A percentile compares a stretch with the other conserved stretches of the same genome.
Evolutionary conservation across 768 basidiomycete species (phyloP).

Genomic region (Psilocybe subaeruginosa): DNA sequence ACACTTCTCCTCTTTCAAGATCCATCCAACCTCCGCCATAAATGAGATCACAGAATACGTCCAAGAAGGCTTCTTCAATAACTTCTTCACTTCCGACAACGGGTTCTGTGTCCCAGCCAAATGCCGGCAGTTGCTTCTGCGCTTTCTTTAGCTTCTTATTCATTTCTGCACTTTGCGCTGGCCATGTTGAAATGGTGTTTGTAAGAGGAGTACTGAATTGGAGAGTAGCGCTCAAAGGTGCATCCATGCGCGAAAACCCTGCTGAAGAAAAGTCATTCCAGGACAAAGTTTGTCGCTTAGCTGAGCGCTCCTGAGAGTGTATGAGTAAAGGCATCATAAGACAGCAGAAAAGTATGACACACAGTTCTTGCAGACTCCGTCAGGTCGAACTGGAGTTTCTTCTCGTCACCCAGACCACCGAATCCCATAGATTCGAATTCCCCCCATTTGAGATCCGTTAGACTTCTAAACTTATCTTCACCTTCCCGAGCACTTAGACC

Average conservation of each 20-base stretch:
- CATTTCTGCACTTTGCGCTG: constrained; percentile 71
- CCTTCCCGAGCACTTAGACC: constrained; percentile 42
- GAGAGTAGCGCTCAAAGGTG: constrained; percentile 76
- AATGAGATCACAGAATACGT: constrained; percentile 81
- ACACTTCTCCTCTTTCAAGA: constrained; percentile 67
- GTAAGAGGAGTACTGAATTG: constrained; percentile 66
- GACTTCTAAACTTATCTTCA: constrained; percentile 75
- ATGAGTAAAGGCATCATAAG: constrained; percentile 1
- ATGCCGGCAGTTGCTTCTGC: constrained; percentile 79
- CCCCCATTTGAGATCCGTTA: constrained; percentile 91
- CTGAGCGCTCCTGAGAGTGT: constrained; percentile 52
- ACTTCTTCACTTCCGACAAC: constrained; percentile 77
- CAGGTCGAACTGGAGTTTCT: constrained; percentile 90
- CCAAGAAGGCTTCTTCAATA: constrained; percentile 89
- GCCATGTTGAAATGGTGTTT: constrained; percentile 68
- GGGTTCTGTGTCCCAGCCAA: constrained; percentile 92
- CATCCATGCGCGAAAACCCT: constrained; percentile 83
- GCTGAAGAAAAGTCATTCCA: constrained; percentile 90
- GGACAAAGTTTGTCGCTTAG: constrained; percentile 82
- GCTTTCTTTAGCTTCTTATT: constrained; percentile 82
- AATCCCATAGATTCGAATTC: constrained; percentile 90
- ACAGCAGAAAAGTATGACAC: constrained; percentile 18
- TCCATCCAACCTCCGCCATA: constrained; percentile 90
- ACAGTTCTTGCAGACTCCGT: constrained; percentile 83
- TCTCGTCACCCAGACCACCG: constrained; percentile 55